A percentile compares a stretch with the other conserved stretches of the same genome.
Conservation (phyloP, 345 rosid species). For the Pistacia vera region DNA sequence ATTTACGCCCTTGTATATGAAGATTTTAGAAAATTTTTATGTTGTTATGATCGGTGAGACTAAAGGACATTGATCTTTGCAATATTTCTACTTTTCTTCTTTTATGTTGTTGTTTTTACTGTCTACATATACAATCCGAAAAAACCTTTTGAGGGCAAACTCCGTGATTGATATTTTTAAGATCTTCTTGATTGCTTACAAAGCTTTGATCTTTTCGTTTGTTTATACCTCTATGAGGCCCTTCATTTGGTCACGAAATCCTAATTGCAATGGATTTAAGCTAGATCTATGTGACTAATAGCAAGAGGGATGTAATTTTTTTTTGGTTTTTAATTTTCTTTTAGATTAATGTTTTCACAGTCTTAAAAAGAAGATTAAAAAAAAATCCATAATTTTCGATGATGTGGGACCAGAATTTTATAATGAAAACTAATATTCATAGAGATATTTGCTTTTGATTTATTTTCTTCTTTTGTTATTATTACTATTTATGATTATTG, state of each 20-base stretch:
- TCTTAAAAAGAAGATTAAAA: neutral
- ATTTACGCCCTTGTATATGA: too few relatives aligned
- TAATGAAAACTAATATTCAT: neutral
- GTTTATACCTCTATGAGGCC: too few relatives aligned
- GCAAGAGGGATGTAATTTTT: neutral
- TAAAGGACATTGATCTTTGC: too few relatives aligned
- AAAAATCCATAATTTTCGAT: neutral
- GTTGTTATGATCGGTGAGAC: too few relatives aligned
- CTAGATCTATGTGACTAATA: neutral
- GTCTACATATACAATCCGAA: too few relatives aligned
- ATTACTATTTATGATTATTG: neutral
- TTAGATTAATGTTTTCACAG: neutral
- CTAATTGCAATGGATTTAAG: neutral
- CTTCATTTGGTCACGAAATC: neutral
- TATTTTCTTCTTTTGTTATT: neutral
- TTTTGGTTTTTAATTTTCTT: neutral
- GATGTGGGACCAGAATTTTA: neutral
- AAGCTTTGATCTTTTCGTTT: too few relatives aligned
- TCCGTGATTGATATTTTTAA: too few relatives aligned
- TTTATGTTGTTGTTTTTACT: too few relatives aligned
- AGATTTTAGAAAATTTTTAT: too few relatives aligned
- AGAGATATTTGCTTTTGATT: neutral
- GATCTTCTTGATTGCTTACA: too few relatives aligned
- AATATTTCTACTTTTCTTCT: too few relatives aligned
- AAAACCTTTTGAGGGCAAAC: too few relatives aligned